A percentile compares a stretch with the other conserved stretches of the same genome.
Conservation (phyloP, 2,329 filamentous ascomycete genomes). For the Aureobasidium pullulans region DNA sequence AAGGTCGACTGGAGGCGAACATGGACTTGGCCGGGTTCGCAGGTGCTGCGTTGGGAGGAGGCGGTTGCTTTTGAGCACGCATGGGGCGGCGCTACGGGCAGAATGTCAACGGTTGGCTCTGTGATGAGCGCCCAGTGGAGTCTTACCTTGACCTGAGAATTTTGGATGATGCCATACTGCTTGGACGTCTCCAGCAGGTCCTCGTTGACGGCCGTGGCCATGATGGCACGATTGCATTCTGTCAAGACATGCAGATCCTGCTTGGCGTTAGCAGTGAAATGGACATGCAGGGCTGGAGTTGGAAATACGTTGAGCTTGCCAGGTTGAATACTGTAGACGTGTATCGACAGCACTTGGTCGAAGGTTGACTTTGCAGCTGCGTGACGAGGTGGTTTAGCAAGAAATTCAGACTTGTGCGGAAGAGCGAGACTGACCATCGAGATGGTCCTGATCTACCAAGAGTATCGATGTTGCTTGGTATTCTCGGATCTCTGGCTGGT, state of each 20-base stretch:
- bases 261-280: not conserved
- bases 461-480: conserved; percentile 46
- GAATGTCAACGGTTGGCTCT: not conserved
- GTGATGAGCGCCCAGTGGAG: not conserved
- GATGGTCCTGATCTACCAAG: conserved; percentile 63
- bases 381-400: not conserved
- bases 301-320: conserved; percentile 48
- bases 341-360: conserved; percentile 66
- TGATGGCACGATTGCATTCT: conserved; percentile 59
- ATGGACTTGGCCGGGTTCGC: conserved; percentile 18
- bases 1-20: conserved; percentile 18
- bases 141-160: conserved; percentile 55
- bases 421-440: conserved; percentile 49
- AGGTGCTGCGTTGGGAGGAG: conserved; percentile 7
- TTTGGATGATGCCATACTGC: conserved; percentile 67
- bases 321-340: conserved; percentile 78
- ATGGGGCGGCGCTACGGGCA: conserved; percentile 37
- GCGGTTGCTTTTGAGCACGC: conserved; percentile 18
- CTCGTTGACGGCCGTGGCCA: conserved; percentile 48
- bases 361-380: conserved; percentile 55
- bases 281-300: too few relatives aligned
- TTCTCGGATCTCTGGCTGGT: not conserved
- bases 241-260: conserved; percentile 57
- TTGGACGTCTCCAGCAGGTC: conserved; percentile 53
- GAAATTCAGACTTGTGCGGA: not conserved